These are phyloP conservation scores for Hyaloperonospora brassicae DNA, from an alignment of 352 stramenopile species.

Conservation along the genomic window DNA sequence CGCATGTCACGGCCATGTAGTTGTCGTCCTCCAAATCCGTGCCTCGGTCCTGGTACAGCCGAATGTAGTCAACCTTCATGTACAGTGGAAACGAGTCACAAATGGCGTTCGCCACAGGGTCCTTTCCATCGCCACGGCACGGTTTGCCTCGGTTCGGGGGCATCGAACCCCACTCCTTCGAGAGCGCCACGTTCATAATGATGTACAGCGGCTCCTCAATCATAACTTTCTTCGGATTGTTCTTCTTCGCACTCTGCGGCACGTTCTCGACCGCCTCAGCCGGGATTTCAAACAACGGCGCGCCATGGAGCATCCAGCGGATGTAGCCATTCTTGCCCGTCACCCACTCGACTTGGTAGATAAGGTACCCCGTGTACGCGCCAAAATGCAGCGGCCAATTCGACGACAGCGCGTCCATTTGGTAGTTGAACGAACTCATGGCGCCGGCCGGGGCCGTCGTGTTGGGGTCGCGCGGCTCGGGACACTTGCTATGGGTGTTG, in stretches of 20 bases:
- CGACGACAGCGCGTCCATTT: slow-evolving; percentile 46
- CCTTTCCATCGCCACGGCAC: slow-evolving; percentile 20
- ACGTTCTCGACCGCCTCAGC: slow-evolving; percentile 29
- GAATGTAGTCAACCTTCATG: slow-evolving; percentile 79
- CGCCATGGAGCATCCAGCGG: slow-evolving; percentile 50
- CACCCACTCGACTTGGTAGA: slow-evolving; percentile 39
- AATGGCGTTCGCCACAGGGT: slow-evolving; percentile 35
- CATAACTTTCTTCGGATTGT: slow-evolving; percentile 70
- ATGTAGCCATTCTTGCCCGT: slow-evolving; percentile 30
- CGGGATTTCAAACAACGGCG: slow-evolving; percentile 72
- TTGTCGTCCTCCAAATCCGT: slow-evolving; percentile 13
- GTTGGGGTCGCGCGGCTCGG: slow-evolving; percentile 35
- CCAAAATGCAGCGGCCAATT: slow-evolving; percentile 70
- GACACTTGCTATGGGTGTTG: slow-evolving; percentile 27
- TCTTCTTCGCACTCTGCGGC: slow-evolving; percentile 24
- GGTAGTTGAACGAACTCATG: slow-evolving; percentile 44
- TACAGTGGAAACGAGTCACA: slow-evolving; percentile 40
- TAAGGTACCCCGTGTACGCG: slow-evolving; percentile 64
- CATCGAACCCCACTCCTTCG: slow-evolving; percentile 42
- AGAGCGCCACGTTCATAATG: slow-evolving; percentile 92
- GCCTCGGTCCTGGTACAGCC: slow-evolving; percentile 68
- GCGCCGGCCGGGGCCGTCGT: slow-evolving; percentile 32
- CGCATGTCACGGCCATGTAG: slow-evolving; percentile 29
- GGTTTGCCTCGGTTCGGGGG: slow-evolving; percentile 17
- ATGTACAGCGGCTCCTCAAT: slow-evolving; percentile 88